Base-by-base conservation (phyloP, 257 asterid genomes). In the Agastache rugosa region DNA sequence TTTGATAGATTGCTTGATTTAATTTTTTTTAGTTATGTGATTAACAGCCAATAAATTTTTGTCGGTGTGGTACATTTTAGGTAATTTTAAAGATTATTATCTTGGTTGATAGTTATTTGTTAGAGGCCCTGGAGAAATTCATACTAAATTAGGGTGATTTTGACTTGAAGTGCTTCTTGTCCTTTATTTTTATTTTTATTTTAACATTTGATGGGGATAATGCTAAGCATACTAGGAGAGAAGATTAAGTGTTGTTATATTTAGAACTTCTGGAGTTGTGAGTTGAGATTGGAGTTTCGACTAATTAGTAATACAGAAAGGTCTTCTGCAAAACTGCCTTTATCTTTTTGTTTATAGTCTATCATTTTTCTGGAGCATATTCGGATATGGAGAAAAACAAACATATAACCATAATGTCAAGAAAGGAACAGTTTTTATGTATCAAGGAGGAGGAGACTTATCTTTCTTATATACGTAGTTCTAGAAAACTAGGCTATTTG, bases 401-500 rank as follows among this genome's bases (percentile, higher is more conserved):
- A 11, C 16, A 10, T 12, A 29, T 15, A 16, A 65, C 27, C 77
- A 54, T 41, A 51, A 48, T 58, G 11, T 42, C 29, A 45, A 65
- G 29, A 59, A 34, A 58, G 20, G 22, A 48, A 37, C 50, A 53
- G 5, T 23, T 61, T 47, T 63, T 47, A 39, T 77, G 62, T 53
- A 53, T 4, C 51, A 41, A 7, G 59, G 17, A 50, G 59, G 17
- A 50, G 71, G 53, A 23, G 64, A 61, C 29, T 23, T 39, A 19
- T 37, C 10, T 23, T 25, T 75, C 53, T 45, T 50, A 4, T 65
- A 12, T n/a, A n/a, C n/a, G n/a, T 29, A 44, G 19, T 11, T 63
- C 45, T 20, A 58, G 58, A 41, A 54, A 59, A 59, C 78, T 27
- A 44, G 42, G 74, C 39, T 8, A 48, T 61, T 51, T 81, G n/a